Evolutionary conservation across 805 yeast genomes (phyloP).

Genomic region (Ogataea sp.): DNA sequence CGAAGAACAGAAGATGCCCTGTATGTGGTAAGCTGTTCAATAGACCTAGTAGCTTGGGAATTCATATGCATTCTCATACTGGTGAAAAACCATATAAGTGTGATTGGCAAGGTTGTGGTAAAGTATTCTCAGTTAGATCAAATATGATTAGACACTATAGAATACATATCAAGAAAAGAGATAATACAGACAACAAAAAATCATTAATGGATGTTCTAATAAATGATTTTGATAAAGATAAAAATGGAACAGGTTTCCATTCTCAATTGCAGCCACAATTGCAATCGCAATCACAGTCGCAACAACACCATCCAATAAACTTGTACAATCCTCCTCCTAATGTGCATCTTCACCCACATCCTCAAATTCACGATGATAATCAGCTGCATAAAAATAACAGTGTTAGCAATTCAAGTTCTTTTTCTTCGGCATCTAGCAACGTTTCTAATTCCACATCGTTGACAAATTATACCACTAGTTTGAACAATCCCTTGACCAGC

Average conservation of each 20-base stretch:
- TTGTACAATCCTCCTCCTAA: no score
- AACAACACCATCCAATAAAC: no score
- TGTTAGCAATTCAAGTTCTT: no score
- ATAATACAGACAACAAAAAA: neutral
- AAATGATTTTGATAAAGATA: neutral
- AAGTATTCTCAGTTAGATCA: constrained; percentile 65
- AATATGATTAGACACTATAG: constrained; percentile 76
- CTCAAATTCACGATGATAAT: no score
- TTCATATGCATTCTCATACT: constrained; percentile 74
- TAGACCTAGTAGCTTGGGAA: constrained; percentile 74
- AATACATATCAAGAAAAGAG: constrained; percentile 39
- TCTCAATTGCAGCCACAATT: neutral
- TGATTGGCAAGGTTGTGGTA: constrained; percentile 55
- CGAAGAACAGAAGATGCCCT: constrained; percentile 24
- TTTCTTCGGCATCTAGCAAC: no score
- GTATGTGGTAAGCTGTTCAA: constrained; percentile 72
- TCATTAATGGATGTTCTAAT: no score
- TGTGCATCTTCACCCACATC: no score
- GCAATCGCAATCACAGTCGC: neutral
- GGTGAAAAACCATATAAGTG: constrained; percentile 73
- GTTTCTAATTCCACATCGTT: no score
- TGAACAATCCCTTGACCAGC: no score
- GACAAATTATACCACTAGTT: no score
- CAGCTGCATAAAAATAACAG: no score
- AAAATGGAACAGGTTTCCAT: no score